Evolutionary conservation across 2,329 filamentous ascomycete genomes (phyloP), one percentile per base, ranked within the genome.

Genomic region (Juglanconis oblonga): DNA sequence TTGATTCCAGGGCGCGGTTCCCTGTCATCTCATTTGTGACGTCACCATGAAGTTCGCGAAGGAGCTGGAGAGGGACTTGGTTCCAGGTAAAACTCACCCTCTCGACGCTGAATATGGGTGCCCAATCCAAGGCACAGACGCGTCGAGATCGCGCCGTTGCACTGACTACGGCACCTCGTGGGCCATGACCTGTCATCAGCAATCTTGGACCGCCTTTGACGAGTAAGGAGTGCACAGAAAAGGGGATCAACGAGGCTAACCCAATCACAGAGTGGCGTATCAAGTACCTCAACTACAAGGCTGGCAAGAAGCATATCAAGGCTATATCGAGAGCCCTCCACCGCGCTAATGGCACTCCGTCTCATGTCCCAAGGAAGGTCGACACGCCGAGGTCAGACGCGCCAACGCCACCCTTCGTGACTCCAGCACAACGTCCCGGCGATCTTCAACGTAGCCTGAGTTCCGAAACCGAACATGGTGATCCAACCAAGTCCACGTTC

Each of bases 261-360:
- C 31, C n/a, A 42, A 3, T 24, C 13, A 33, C 66, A 88, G 86
- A 98, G 84, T 98, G 94, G 94, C 87, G 90, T 69, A 84, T 88
- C 73, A 96, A 97, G 75, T 98, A 97, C 74, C 83, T 98, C 67
- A 87, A 97, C 76, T 98, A 98, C 81, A 97, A 96, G 82, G 87
- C 87, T 59, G 94, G 92, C 62, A 98, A 98, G 78, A 97, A 97
- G 77, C 89, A 92, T 72, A 82, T 98, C 74, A 98, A 97, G 75
- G 87, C 87, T 59, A 87, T 97, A 55, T 77, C 82, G 31, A 85
- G 89, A 63, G 91, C 92, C 61, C 82, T 95, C 63, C 81, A 84
- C 77, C 76, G 85, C 77, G 74, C 85, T 71, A 78, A 83, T 62
- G 73, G 78, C 61, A 83, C 84, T 0, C 83, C 86, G 9, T 52